Evolutionary conservation across 768 basidiomycete species (phyloP).

Genomic region (Pleurotus platypus): DNA sequence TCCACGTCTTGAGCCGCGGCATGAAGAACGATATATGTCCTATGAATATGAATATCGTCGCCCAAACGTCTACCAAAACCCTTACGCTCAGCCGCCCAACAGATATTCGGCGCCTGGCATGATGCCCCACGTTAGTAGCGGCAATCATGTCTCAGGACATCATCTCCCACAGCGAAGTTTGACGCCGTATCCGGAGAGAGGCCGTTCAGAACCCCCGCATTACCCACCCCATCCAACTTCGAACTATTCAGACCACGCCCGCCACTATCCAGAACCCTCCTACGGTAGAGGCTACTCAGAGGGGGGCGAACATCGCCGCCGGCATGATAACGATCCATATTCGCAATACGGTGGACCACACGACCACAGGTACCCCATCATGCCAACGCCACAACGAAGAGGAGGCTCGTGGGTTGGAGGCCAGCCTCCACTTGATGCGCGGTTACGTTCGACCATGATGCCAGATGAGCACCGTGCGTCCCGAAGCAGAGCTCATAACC

Average conservation of each 20-base stretch:
- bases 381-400: background rate
- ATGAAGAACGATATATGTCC: background rate
- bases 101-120: background rate
- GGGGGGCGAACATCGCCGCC: background rate
- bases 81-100: background rate
- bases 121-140: background rate
- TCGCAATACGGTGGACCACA: background rate
- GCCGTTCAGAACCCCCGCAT: background rate
- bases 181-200: conserved; percentile 1
- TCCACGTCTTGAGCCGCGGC: background rate
- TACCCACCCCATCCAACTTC: background rate
- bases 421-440: background rate
- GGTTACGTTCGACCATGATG: background rate
- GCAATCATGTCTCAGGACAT: background rate
- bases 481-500: background rate
- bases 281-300: background rate
- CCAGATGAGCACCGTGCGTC: background rate
- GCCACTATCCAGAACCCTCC: background rate
- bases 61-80: background rate
- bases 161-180: background rate
- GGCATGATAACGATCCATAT: background rate
- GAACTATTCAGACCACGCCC: background rate
- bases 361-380: background rate
- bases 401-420: background rate
- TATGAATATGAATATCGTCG: background rate